Evolutionary conservation across 169 alveolate species (phyloP).

Genomic region (Sarcocystis neurona): DNA sequence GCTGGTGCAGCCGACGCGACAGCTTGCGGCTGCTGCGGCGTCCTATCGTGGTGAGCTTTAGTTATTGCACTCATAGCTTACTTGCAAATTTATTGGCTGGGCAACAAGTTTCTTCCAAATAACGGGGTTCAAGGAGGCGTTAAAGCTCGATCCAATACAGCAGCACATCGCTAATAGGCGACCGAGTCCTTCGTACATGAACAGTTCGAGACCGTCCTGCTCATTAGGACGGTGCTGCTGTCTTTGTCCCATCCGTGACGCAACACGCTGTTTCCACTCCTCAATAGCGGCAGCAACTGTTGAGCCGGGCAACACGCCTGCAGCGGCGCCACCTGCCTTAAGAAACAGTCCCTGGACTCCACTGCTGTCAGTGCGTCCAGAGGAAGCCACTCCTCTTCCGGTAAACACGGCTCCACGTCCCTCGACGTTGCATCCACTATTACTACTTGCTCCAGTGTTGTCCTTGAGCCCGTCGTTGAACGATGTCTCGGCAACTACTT

Average conservation of each 20-base stretch:
- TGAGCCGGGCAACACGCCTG: conserved; percentile 43
- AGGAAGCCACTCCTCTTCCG: background rate
- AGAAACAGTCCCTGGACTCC: background rate
- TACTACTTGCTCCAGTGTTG: no score
- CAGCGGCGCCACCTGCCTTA: conserved; percentile 66
- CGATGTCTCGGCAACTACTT: no score
- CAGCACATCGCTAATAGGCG: conserved; percentile 89
- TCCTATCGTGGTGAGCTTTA: no score
- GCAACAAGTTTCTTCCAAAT: conserved; percentile 86
- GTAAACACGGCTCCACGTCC: background rate
- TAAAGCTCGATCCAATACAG: conserved; percentile 84
- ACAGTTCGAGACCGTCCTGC: conserved; percentile 69
- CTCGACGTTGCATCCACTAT: no score
- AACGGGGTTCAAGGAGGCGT: conserved; percentile 84
- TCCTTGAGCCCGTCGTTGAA: no score
- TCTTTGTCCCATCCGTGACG: conserved; percentile 56
- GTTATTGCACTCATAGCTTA: background rate
- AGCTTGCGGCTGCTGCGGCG: no score
- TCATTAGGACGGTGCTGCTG: conserved; percentile 63
- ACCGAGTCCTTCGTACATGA: conserved; percentile 89
- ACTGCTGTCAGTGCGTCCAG: background rate
- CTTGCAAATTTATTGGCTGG: conserved; percentile 59
- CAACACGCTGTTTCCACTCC: conserved; percentile 35
- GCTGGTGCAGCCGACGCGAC: no score
- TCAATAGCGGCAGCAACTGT: conserved; percentile 62